Conservation (phyloP, 345 rosid species). For the sweet orange (Citrus sinensis) region DVS_A1.0 CM039169.1:7069001-7069500, state of each 20-base stretch:
- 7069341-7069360: constrained; percentile 72
- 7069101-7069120: constrained; percentile 81
- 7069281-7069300: constrained; percentile 85
- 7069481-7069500: constrained; percentile 67
- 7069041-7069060: constrained; percentile 98
- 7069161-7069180: constrained; percentile 97
- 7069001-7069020: constrained; percentile 98
- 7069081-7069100: constrained; percentile 94
- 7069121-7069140: constrained; percentile 79
- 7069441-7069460: constrained; percentile 80
- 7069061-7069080: constrained; percentile 88
- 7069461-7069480: constrained; percentile 85
- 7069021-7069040: constrained; percentile 97
- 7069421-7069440: constrained; percentile 78
- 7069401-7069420: constrained; percentile 98
- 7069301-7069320: constrained; percentile 84
- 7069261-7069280: constrained; percentile 97
- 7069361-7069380: constrained; percentile 83
- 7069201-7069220: constrained; percentile 98
- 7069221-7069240: constrained; percentile 97
- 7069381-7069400: constrained; percentile 80
- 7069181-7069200: constrained; percentile 96
- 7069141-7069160: constrained; percentile 98
- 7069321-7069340: constrained; percentile 88
- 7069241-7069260: constrained; percentile 96